A percentile compares a stretch with the other conserved stretches of the same genome.
These are phyloP conservation scores for Pilobolus umbonatus DNA, from an alignment of 192 early-diverging fungal genomes.

Conservation along the genomic window DNA sequence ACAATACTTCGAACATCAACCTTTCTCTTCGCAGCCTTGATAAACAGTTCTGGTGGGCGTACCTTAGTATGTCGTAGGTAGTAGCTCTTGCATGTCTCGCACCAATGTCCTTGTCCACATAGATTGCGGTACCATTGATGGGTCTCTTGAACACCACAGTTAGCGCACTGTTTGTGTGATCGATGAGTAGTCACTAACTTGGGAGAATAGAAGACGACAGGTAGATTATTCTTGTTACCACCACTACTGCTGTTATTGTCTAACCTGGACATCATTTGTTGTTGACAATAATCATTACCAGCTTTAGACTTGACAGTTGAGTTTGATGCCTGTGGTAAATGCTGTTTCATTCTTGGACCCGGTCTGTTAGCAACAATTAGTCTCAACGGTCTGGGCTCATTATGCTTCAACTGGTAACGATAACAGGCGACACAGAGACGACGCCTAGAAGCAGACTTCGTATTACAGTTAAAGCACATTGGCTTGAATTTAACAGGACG, in stretches of 20 bases:
- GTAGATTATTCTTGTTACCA: not conserved
- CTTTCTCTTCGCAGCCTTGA: slow-evolving; percentile 30
- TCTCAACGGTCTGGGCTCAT: slow-evolving; percentile 16
- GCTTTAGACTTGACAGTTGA: no score
- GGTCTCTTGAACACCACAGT: slow-evolving; percentile 28
- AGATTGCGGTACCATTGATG: slow-evolving; percentile 37
- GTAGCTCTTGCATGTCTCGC: slow-evolving; percentile 33
- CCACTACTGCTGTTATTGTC: not conserved
- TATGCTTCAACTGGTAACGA: slow-evolving; percentile 31
- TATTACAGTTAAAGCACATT: slow-evolving; percentile 27
- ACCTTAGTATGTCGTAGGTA: slow-evolving; percentile 25
- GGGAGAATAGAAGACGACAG: slow-evolving; percentile 13
- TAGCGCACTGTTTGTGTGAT: slow-evolving; percentile 18
- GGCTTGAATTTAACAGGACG: slow-evolving; percentile 26
- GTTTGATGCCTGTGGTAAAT: not conserved
- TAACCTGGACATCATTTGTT: not conserved
- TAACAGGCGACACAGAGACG: slow-evolving; percentile 33
- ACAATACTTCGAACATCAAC: slow-evolving; percentile 23
- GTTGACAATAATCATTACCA: no score
- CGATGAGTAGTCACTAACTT: not conserved
- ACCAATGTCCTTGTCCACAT: slow-evolving; percentile 31
- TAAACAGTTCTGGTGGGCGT: slow-evolving; percentile 22
- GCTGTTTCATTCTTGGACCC: not conserved
- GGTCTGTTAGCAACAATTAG: slow-evolving; percentile 28
- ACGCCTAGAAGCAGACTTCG: slow-evolving; percentile 28